A percentile compares a stretch with the other conserved stretches of the same genome.
Evolutionary conservation across 2,329 filamentous ascomycete species (phyloP).

Genomic region (Penicillium sp.): DNA sequence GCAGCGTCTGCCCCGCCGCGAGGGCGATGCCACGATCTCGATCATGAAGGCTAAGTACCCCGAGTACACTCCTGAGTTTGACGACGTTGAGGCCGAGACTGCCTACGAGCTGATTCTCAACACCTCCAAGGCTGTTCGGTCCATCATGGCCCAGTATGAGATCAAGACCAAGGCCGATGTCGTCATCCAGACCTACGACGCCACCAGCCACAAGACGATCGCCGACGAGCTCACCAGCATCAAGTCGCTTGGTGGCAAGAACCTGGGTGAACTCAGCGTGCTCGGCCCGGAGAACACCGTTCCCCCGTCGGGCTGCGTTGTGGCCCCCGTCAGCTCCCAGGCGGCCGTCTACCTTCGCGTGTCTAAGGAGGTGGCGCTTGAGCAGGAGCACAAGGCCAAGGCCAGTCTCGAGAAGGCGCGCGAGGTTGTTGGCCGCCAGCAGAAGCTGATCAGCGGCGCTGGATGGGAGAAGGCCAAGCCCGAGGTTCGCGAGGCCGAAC

Average conservation of each 20-base stretch:
- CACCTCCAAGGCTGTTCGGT: constrained; percentile 51
- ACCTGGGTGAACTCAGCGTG: constrained; percentile 56
- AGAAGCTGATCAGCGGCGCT: constrained; percentile 62
- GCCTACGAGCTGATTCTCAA: constrained; percentile 54
- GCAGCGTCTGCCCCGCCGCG: constrained; percentile 53
- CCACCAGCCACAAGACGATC: constrained; percentile 55
- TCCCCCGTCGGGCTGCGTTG: constrained; percentile 65
- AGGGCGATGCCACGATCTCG: constrained; percentile 48
- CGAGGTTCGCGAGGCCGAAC: constrained; percentile 61
- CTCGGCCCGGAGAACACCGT: constrained; percentile 49
- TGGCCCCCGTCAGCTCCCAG: constrained; percentile 66
- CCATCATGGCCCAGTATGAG: constrained; percentile 49
- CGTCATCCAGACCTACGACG: constrained; percentile 59
- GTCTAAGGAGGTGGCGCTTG: constrained; percentile 72
- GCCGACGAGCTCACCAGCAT: constrained; percentile 63
- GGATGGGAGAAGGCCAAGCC: constrained; percentile 68
- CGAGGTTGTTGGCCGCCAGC: constrained; percentile 60
- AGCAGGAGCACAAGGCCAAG: constrained; percentile 68
- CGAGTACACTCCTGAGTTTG: constrained; percentile 45
- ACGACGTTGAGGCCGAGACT: constrained; percentile 47
- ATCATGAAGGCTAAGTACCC: constrained; percentile 55
- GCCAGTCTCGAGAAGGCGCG: constrained; percentile 66
- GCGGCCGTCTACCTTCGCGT: constrained; percentile 74
- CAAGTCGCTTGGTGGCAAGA: constrained; percentile 69
- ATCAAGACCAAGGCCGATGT: constrained; percentile 41